A percentile compares a stretch with the other conserved stretches of the same genome.
These are phyloP conservation scores for Alternaria triticina DNA, from an alignment of 2,329 filamentous ascomycete genomes.

Conservation along the genomic window DNA sequence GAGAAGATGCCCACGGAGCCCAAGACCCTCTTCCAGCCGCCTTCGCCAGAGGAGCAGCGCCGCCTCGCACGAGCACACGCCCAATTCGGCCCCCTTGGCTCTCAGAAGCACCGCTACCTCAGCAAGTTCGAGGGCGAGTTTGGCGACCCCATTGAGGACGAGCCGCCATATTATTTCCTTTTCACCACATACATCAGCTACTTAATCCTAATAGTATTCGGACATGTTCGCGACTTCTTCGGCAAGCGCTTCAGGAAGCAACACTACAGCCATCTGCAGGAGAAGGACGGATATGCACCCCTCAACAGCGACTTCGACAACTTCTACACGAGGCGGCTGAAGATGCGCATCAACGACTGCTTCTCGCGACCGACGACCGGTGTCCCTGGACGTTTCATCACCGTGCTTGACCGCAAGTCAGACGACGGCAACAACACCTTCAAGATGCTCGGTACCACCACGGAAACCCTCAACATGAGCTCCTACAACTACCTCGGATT, in stretches of 20 bases:
- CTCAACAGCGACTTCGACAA: constrained; percentile 99
- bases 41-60: constrained; percentile 80
- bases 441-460: constrained; percentile 85
- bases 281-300: constrained; percentile 88
- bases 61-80: constrained; percentile 79
- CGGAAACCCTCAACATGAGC: constrained; percentile 97
- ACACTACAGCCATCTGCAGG: constrained; percentile 83
- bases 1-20: constrained; percentile 77
- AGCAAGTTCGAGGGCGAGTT: constrained; percentile 87
- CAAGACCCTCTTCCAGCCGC: constrained; percentile 84
- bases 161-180: constrained; percentile 95
- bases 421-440: constrained; percentile 92
- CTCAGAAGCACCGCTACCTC: constrained; percentile 82
- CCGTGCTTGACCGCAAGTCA: constrained; percentile 86
- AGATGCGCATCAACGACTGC: constrained; percentile 95
- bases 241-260: constrained; percentile 91
- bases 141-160: constrained; percentile 85
- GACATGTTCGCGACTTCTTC: constrained; percentile 96
- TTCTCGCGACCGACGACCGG: constrained; percentile 92
- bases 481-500: constrained; percentile 99
- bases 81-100: constrained; percentile 86
- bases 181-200: constrained; percentile 99
- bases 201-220: constrained; percentile 91
- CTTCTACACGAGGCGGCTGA: constrained; percentile 92
- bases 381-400: constrained; percentile 93